Evolutionary conservation across 371 early-diverging fungal species (phyloP).

Genomic region (Mucor racemosus): DNA sequence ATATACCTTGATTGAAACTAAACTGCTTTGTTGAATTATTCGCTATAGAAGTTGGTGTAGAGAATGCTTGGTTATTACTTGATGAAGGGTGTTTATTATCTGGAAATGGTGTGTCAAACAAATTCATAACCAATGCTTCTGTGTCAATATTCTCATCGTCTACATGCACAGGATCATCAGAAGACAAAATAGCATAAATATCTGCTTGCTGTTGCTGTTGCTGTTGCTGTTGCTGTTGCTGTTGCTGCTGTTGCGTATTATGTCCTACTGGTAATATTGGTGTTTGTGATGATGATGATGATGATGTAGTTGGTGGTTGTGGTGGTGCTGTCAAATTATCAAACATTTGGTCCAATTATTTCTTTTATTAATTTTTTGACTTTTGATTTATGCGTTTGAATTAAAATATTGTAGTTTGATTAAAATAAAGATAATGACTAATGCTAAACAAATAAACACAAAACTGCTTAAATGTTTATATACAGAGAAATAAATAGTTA

Average conservation of each 20-base stretch:
- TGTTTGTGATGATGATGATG: background rate
- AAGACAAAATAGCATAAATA: constrained; percentile 23
- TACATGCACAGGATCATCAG: constrained; percentile 20
- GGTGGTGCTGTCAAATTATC: constrained; percentile 14
- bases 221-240: background rate
- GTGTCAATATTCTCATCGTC: constrained; percentile 20
- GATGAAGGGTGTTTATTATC: constrained; percentile 7
- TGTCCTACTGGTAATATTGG: background rate
- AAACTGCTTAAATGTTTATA: constrained; percentile 4
- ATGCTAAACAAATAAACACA: background rate
- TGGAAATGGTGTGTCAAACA: constrained; percentile 14
- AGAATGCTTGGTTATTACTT: background rate
- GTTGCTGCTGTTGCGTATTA: background rate
- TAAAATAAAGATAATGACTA: background rate
- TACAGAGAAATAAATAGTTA: constrained; percentile 3
- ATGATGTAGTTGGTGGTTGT: background rate
- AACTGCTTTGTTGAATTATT: constrained; percentile 12
- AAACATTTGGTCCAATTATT: background rate
- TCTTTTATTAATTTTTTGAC: background rate
- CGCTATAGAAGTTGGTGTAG: constrained; percentile 2
- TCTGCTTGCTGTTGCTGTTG: constrained; percentile 14
- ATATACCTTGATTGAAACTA: constrained; percentile 23
- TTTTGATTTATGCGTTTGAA: constrained; percentile 5
- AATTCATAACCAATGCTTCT: constrained; percentile 21
- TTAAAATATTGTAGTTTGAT: too few species aligned